Evolutionary conservation across 2,329 filamentous ascomycete genomes (phyloP).

Genomic region (Hypoxylon sp.): DNA sequence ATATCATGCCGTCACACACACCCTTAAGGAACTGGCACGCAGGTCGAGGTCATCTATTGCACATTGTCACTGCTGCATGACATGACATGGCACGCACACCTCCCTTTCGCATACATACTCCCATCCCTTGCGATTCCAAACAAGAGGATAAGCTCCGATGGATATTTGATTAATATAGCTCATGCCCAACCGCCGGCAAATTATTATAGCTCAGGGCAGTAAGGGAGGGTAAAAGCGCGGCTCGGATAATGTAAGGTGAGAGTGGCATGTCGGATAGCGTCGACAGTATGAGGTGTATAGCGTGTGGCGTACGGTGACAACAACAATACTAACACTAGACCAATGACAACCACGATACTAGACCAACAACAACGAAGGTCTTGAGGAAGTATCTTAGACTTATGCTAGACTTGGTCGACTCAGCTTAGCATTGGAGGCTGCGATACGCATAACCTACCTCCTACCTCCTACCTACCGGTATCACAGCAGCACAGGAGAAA

Average conservation of each 20-base stretch:
- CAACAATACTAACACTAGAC: not conserved
- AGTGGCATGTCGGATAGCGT: constrained; percentile 6
- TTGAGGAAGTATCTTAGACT: constrained; percentile 36
- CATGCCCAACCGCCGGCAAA: constrained; percentile 26
- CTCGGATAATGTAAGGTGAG: constrained; percentile 11
- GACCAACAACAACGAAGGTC: constrained; percentile 23
- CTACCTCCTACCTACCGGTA: not conserved
- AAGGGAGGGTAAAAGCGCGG: constrained; percentile 28
- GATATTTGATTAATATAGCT: constrained; percentile 30
- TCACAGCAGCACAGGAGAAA: constrained; percentile 9
- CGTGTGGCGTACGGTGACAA: too few species aligned
- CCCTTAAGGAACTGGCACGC: constrained; percentile 9
- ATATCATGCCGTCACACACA: constrained; percentile 30
- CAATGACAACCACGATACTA: not conserved
- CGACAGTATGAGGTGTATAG: not conserved
- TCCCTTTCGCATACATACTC: not conserved
- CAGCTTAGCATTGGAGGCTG: not conserved
- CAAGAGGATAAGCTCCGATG: constrained; percentile 13
- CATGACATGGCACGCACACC: constrained; percentile 6
- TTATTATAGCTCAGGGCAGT: constrained; percentile 35
- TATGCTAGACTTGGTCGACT: constrained; percentile 13
- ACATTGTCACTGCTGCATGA: constrained; percentile 26
- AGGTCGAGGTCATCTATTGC: not conserved
- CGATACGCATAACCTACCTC: not conserved
- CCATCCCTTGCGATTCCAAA: constrained; percentile 2